Percentiles rank a stretch among this genome's conserved stretches.
These are phyloP conservation scores for Lichtheimia hyalospora DNA, from an alignment of 371 early-diverging fungal species.

Conservation along the genomic window DNA sequence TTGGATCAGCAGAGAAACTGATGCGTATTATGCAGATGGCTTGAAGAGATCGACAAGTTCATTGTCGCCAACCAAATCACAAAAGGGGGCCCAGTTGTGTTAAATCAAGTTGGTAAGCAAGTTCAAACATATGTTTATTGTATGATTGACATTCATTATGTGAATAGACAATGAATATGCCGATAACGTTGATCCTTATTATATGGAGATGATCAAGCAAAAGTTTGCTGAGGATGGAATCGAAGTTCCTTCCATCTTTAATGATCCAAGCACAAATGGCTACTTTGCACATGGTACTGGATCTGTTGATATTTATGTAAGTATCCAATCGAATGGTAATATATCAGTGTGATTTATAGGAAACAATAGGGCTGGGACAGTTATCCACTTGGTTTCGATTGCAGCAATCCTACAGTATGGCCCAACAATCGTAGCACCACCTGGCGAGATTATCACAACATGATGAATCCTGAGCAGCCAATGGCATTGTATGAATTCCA, in stretches of 20 bases:
- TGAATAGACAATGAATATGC: constrained; percentile 12
- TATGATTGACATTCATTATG: not conserved
- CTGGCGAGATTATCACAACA: constrained; percentile 5
- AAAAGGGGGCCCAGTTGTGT: constrained; percentile 5
- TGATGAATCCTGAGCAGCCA: constrained; percentile 6
- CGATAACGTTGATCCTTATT: constrained; percentile 3
- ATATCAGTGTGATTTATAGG: no score
- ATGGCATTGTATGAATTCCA: constrained; percentile 20
- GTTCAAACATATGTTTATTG: not conserved
- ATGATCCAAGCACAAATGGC: constrained; percentile 3
- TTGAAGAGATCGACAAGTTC: constrained; percentile 15
- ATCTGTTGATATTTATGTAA: constrained; percentile 8
- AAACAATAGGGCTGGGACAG: constrained; percentile 6
- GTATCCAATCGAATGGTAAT: no score
- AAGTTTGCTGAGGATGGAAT: constrained; percentile 13
- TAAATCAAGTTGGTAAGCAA: constrained; percentile 10
- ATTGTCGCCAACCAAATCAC: constrained; percentile 16
- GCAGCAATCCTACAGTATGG: constrained; percentile 13
- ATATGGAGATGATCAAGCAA: constrained; percentile 8
- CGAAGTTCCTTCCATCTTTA: constrained; percentile 10
- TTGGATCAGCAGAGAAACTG: not conserved
- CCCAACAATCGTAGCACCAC: not conserved
- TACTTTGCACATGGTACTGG: constrained; percentile 6
- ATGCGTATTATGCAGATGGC: constrained; percentile 5
- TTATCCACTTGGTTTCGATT: constrained; percentile 14